Percentiles rank a stretch among this genome's conserved stretches.
Conservation (phyloP, 345 rosid species). For the Eucalyptus victrix region DNA sequence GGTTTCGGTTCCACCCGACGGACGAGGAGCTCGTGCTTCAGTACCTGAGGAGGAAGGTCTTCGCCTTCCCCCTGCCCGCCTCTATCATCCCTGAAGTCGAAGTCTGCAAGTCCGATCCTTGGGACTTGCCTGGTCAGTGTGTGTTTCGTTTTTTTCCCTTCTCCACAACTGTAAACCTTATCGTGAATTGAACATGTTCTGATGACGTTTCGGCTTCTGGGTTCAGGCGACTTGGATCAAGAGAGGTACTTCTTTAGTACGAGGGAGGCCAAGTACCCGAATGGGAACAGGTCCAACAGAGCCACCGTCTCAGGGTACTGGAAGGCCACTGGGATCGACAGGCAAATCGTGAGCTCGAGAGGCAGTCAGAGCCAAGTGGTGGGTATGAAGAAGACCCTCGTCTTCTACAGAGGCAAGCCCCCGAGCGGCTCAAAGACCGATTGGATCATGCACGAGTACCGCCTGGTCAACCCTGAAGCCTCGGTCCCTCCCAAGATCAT, state of each 20-base stretch:
- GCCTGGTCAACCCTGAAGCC: slow-evolving; percentile 20
- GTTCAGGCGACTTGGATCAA: slow-evolving; percentile 65
- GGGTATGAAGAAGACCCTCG: slow-evolving; percentile 98
- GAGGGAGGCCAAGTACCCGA: slow-evolving; percentile 83
- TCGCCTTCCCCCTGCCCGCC: slow-evolving; percentile 65
- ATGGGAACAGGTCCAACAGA: slow-evolving; percentile 83
- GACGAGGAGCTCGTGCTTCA: slow-evolving; percentile 85
- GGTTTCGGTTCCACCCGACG: slow-evolving; percentile 90
- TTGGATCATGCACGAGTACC: slow-evolving; percentile 99
- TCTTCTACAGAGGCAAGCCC: slow-evolving; percentile 87
- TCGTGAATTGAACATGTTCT: background rate
- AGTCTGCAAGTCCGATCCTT: slow-evolving; percentile 85
- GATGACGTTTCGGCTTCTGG: background rate
- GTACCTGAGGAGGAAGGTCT: slow-evolving; percentile 57
- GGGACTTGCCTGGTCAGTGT: slow-evolving; percentile 86
- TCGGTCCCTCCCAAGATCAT: slow-evolving; percentile 4
- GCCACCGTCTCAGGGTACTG: slow-evolving; percentile 85
- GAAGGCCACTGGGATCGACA: slow-evolving; percentile 95
- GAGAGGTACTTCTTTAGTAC: slow-evolving; percentile 97
- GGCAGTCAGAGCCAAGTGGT: slow-evolving; percentile 33
- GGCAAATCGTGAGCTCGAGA: slow-evolving; percentile 49
- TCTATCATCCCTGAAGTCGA: slow-evolving; percentile 83
- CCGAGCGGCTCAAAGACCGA: slow-evolving; percentile 79
- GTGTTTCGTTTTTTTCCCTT: background rate
- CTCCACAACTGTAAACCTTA: background rate